Evolutionary conservation across 2,329 filamentous ascomycete species (phyloP), one percentile per base, ranked within the genome.

Genomic region (Aspergillus oerlinghausenensis): DNA sequence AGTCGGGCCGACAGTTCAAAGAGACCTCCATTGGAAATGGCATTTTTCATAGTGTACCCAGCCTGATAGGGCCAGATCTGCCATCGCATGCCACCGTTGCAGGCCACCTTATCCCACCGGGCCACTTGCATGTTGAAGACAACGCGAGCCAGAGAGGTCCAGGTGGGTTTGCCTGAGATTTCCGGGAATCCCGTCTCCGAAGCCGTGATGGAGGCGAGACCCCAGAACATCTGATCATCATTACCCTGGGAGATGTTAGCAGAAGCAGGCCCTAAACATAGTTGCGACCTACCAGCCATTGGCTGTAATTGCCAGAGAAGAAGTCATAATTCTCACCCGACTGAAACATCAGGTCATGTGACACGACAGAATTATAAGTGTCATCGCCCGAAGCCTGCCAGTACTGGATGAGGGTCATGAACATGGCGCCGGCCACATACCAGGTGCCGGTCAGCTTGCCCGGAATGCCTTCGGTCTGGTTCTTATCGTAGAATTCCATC

Each of bases 11-110:
- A 86, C 11, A 94, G 80, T 66, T 91, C 87, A 71, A 94, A 91
- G 69, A 93, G 85, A 19, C 85, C 87, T 43, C 88, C 89, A 71
- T 92, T 93, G 61, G 85, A 86, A 63, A 92, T 84, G 21, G 85
- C 82, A 75, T 92, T 92, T 74, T 91, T 93, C 81, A 94, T 93
- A 68, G 84, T 80, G 70, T 90, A 86, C 3, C 90, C 90, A 60
- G 85, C 85, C 70, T 94, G 93, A 63, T 81, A 82, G 1, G 81
- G 75, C 70, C 87, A 92, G 63, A 95, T 91, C 76, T 95, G 90
- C 88, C 89, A 92, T 55, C 84, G 79, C 50, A 93, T 76, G 21
- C 43, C 43, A 11, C 43, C 43, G 14, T 47, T 4, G 21, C 43
- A 47, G 11, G 43, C 14, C 5, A 4, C 21, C 9, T 14, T 17